Percentiles rank a stretch among this genome's conserved stretches.
Conservation (phyloP, 805 yeast species). For the Zygosaccharomyces lentus region DNA sequence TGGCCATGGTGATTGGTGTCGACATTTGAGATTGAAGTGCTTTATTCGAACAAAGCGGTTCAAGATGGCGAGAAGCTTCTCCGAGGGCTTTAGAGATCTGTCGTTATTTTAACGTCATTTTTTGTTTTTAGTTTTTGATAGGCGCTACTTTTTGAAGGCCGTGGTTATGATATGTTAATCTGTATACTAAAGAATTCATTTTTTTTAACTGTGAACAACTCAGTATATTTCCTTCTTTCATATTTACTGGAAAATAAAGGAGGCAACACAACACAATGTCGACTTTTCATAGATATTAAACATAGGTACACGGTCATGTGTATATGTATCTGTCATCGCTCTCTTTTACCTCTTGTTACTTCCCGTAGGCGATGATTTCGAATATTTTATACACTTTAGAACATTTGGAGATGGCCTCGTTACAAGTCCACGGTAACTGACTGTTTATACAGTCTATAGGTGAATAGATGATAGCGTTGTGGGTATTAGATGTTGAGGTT, state of each 20-base stretch:
- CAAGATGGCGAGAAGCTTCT: conserved; percentile 4
- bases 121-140: neutral
- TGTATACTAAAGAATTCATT: neutral
- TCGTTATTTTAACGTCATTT: neutral
- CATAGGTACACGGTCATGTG: no score
- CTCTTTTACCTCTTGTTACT: neutral
- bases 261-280: no score
- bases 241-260: neutral
- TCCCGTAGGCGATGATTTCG: neutral
- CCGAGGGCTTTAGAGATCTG: conserved; percentile 20
- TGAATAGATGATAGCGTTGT: neutral
- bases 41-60: neutral
- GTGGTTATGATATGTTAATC: neutral
- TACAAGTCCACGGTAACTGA: neutral
- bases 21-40: conserved; percentile 47
- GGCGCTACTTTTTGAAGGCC: neutral
- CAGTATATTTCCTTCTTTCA: neutral
- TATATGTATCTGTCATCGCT: neutral
- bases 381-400: neutral
- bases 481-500: conserved; percentile 4
- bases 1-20: conserved; percentile 97
- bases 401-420: neutral
- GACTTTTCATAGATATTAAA: no score
- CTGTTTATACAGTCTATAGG: neutral
- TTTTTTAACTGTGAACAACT: neutral